Evolutionary conservation across 805 yeast species (phyloP), one percentile per base, ranked within the genome.

Genomic region (Lipomyces kockii): DNA sequence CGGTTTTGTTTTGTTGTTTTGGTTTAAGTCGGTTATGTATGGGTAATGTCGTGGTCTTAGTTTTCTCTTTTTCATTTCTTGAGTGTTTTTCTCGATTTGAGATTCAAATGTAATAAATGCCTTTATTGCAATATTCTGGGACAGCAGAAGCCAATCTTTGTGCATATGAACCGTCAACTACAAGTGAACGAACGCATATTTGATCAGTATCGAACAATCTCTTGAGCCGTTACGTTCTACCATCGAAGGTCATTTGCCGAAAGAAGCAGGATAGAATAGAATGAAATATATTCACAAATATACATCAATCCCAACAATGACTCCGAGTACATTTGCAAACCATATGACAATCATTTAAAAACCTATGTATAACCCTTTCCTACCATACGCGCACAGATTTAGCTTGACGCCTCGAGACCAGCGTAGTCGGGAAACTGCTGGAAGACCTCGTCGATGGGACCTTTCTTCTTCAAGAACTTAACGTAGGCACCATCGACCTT

Each of bases 401-500:
- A 64, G 17, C 49, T 55, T n/a, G 57, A 58, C 25, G 67, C 65
- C 67, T 66, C 69, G 20, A 66, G 61, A 59, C 72, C 72, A 55
- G 70, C 68, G 61, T 69, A 69, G 37, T 71, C 71, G 58, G 73
- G 73, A 70, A 71, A 71, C 65, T 64, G 65, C 60, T 65, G 56
- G 65, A 71, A 71, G 55, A 71, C 73, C 80, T 86, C 84, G 81
- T 90, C 97, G 81, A 95, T 87, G 77, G 91, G 87, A 87, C 99
- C 99, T 89, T 91, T 92, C 86, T 85, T 91, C 83, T 95, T 85
- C 85, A 95, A 88, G 92, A 95, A 95, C 89, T 95, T 95, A 80
- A 95, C 98, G 86, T 89, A 95, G 83, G 99, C 97, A 90, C 99
- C 99, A 80, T 95, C 99, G 80, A 94, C 98, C 87, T 91, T 91